These are phyloP conservation scores for Aspergillus clavatus DNA, from an alignment of 2,329 filamentous ascomycete genomes.

Conservation along the genomic window DNA sequence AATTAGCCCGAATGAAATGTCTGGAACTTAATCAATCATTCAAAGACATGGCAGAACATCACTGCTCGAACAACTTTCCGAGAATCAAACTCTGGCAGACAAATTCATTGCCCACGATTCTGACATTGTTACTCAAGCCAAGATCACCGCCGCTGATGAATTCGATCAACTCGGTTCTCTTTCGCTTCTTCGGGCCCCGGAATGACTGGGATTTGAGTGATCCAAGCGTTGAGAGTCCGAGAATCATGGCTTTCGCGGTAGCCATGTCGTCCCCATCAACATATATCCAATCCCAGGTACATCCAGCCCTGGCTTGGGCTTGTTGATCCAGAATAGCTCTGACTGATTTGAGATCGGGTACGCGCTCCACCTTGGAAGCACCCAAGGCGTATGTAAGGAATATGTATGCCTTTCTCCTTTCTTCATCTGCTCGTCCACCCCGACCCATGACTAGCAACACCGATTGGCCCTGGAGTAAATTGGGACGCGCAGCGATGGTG, in stretches of 20 bases:
- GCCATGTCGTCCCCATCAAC: constrained; percentile 61
- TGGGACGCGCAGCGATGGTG: constrained; percentile 57
- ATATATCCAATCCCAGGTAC: constrained; percentile 70
- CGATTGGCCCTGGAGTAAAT: constrained; percentile 58
- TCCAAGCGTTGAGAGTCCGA: constrained; percentile 14
- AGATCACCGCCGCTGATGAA: constrained; percentile 26
- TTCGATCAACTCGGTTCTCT: constrained; percentile 29
- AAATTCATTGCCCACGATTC: constrained; percentile 75
- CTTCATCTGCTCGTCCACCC: constrained; percentile 54
- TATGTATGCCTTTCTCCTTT: constrained; percentile 66
- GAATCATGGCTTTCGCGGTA: constrained; percentile 47
- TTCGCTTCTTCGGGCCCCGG: constrained; percentile 42
- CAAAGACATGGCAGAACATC: constrained; percentile 7
- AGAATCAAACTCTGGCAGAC: constrained; percentile 90
- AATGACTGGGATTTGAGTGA: constrained; percentile 24
- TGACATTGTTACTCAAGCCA: constrained; percentile 48
- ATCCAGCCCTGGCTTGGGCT: constrained; percentile 38
- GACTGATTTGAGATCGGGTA: constrained; percentile 62
- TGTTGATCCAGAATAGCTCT: constrained; percentile 52
- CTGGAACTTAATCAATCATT: constrained; percentile 1
- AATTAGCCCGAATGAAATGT: not conserved
- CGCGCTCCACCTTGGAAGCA: constrained; percentile 61
- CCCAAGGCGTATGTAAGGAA: constrained; percentile 78
- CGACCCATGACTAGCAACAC: constrained; percentile 70
- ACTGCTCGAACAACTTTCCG: constrained; percentile 67